phyloP scores from a whole-genome alignment of 2,329 filamentous ascomycete species.

The Curvularia sp. region DNA sequence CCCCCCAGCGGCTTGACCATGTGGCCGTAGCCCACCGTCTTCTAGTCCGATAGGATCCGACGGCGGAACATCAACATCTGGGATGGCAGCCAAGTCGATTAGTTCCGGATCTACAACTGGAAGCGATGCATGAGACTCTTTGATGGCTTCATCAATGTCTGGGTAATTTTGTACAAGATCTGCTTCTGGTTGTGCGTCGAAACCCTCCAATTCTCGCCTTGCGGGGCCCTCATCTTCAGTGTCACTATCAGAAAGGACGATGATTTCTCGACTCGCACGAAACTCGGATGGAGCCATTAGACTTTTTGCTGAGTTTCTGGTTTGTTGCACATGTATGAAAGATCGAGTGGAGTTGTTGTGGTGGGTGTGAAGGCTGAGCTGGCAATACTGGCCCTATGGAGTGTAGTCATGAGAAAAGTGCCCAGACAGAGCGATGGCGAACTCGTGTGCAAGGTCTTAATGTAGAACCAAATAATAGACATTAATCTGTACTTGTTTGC shows the following conservation, averaged over 20 bases:
- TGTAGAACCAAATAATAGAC: slow-evolving; percentile 5
- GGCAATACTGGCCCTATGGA: neutral
- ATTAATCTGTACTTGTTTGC: slow-evolving; percentile 16
- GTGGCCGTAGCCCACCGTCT: slow-evolving; percentile 1
- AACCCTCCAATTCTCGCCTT: slow-evolving; percentile 10
- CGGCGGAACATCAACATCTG: slow-evolving; percentile 35
- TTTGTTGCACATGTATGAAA: neutral
- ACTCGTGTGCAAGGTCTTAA: neutral
- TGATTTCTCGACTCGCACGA: slow-evolving; percentile 16
- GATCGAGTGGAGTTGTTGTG: neutral
- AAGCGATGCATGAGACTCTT: slow-evolving; percentile 1
- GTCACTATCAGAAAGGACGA: slow-evolving; percentile 37
- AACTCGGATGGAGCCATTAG: slow-evolving; percentile 23
- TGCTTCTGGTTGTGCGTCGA: slow-evolving; percentile 12
- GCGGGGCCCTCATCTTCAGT: slow-evolving; percentile 15
- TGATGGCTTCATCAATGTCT: slow-evolving; percentile 11
- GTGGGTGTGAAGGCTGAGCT: slow-evolving; percentile 4
- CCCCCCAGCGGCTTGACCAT: neutral
- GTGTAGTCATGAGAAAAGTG: neutral
- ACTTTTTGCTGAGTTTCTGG: neutral
- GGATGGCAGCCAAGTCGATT: slow-evolving; percentile 36
- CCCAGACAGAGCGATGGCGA: slow-evolving; percentile 1
- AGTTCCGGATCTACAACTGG: slow-evolving; percentile 11
- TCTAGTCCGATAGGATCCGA: slow-evolving; percentile 7
- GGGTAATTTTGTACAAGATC: slow-evolving; percentile 10